phyloP scores from a whole-genome alignment of 1,284 basidiomycete species.

The Caloboletus firmus region DNA sequence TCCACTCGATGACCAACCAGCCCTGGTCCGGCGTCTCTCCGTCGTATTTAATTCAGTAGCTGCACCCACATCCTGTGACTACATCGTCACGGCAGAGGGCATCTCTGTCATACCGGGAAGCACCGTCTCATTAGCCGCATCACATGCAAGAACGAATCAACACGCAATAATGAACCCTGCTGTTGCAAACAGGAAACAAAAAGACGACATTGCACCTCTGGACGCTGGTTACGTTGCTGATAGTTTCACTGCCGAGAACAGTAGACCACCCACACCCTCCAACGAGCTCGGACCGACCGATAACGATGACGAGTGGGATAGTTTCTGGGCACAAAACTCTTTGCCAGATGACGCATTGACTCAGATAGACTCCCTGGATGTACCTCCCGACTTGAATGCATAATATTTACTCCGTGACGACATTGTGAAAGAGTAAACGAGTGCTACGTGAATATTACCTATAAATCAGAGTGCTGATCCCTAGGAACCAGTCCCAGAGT shows the following conservation, averaged over 20 bases:
- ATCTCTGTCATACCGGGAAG: slow-evolving; percentile 42
- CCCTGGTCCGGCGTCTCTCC: slow-evolving; percentile 61
- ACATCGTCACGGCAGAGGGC: slow-evolving; percentile 63
- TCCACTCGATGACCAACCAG: slow-evolving; percentile 36
- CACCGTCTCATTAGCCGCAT: slow-evolving; percentile 6
- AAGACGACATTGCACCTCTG: slow-evolving; percentile 37
- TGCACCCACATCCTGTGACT: slow-evolving; percentile 63
- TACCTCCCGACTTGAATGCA: slow-evolving; percentile 12
- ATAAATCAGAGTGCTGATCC: neutral
- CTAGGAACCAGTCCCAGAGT: slow-evolving; percentile 15
- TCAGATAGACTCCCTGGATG: slow-evolving; percentile 14
- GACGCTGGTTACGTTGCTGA: slow-evolving; percentile 40
- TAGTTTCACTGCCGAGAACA: slow-evolving; percentile 9
- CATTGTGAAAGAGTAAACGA: slow-evolving; percentile 9
- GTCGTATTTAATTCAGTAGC: slow-evolving; percentile 75
- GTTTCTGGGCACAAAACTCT: slow-evolving; percentile 33
- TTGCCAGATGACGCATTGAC: slow-evolving; percentile 26
- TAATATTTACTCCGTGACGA: slow-evolving; percentile 10
- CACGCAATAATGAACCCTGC: neutral
- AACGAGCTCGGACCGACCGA: slow-evolving; percentile 25
- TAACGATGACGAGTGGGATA: slow-evolving; percentile 33
- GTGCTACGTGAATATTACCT: slow-evolving; percentile 4
- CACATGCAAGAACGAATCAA: neutral
- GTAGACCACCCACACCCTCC: slow-evolving; percentile 22
- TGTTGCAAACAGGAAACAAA: neutral